Evolutionary conservation across 2,329 filamentous ascomycete species (phyloP).

Genomic region (Didymella exigua): DNA sequence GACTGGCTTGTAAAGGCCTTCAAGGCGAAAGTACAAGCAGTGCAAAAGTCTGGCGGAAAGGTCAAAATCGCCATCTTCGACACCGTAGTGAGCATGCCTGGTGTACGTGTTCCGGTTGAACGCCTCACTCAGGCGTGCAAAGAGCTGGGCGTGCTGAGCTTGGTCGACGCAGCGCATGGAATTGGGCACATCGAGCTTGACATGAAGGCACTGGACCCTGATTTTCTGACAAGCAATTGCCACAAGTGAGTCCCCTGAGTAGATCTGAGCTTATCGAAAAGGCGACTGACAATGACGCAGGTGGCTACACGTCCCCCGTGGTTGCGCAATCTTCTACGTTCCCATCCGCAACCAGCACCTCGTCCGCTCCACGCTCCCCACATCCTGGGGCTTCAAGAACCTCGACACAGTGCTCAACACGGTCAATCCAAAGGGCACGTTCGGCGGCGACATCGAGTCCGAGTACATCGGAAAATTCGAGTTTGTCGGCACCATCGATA

Average conservation of each 20-base stretch:
- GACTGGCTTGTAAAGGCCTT: constrained; percentile 68
- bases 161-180: constrained; percentile 85
- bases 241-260: constrained; percentile 35
- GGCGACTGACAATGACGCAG: constrained; percentile 39
- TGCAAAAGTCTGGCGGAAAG: constrained; percentile 63
- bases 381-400: constrained; percentile 66
- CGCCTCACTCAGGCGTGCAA: constrained; percentile 67
- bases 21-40: constrained; percentile 59
- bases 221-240: constrained; percentile 86
- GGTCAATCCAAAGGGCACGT: constrained; percentile 33
- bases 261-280: neutral
- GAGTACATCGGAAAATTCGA: constrained; percentile 74
- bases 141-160: constrained; percentile 69
- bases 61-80: constrained; percentile 78
- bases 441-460: constrained; percentile 53
- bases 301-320: constrained; percentile 83
- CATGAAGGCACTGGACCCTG: constrained; percentile 69
- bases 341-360: constrained; percentile 75
- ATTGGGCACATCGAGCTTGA: constrained; percentile 79
- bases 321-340: constrained; percentile 81
- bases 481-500: constrained; percentile 77
- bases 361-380: constrained; percentile 76
- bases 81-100: constrained; percentile 77
- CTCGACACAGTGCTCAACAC: constrained; percentile 59
- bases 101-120: constrained; percentile 80